These are phyloP conservation scores for Tulasnella sp. DNA, from an alignment of 768 basidiomycete species.

Conservation along the genomic window DNA sequence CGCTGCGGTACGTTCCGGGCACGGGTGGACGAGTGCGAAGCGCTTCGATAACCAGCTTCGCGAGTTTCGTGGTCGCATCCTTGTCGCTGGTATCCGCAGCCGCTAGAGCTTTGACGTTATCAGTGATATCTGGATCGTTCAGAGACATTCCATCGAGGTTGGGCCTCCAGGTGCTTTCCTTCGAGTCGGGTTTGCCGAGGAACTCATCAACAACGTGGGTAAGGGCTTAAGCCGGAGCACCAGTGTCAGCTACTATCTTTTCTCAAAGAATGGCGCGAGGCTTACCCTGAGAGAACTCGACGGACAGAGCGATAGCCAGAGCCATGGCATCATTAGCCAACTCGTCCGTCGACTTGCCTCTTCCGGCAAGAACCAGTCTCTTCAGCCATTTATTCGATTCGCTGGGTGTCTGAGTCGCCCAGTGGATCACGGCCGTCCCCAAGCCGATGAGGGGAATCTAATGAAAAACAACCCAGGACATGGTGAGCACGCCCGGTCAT, in stretches of 20 bases:
- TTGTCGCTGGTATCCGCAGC: not conserved
- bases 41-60: slow-evolving; percentile 67
- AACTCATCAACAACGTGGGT: slow-evolving; percentile 70
- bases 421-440: slow-evolving; percentile 61
- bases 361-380: slow-evolving; percentile 52
- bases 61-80: slow-evolving; percentile 46
- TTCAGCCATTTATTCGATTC: slow-evolving; percentile 50
- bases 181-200: no score
- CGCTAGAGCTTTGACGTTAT: no score
- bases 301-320: slow-evolving; percentile 65
- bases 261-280: not conserved
- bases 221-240: slow-evolving; percentile 50
- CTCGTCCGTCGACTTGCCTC: slow-evolving; percentile 54
- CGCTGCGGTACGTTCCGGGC: slow-evolving; percentile 65
- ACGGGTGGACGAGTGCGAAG: slow-evolving; percentile 76
- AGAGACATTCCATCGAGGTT: no score
- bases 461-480: slow-evolving; percentile 15
- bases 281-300: slow-evolving; percentile 64
- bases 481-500: not conserved
- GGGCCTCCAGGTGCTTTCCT: no score
- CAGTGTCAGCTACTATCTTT: slow-evolving; percentile 20
- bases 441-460: slow-evolving; percentile 88
- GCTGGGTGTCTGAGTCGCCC: slow-evolving; percentile 73
- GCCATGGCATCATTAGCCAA: slow-evolving; percentile 73
- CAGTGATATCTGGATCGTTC: no score